phyloP scores from a whole-genome alignment of 257 asterid genomes.

The Nicotiana undulata region DNA sequence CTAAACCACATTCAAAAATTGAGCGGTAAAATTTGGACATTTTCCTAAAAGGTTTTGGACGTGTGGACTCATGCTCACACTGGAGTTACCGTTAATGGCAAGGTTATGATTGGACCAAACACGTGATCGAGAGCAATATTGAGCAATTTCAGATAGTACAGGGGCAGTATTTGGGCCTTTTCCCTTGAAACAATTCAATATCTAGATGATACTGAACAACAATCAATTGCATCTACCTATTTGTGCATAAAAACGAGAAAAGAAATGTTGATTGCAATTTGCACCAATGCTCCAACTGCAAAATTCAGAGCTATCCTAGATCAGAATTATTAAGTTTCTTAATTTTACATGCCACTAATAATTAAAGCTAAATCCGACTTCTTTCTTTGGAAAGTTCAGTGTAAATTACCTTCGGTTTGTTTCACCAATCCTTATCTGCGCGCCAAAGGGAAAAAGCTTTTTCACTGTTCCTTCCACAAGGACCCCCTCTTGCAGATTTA shows the following conservation, averaged over 20 bases:
- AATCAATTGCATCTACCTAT: neutral
- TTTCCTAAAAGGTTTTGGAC: neutral
- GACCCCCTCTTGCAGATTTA: slow-evolving; percentile 72
- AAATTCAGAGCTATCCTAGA: neutral
- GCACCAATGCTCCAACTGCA: neutral
- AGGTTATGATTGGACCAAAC: neutral
- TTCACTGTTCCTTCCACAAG: slow-evolving; percentile 86
- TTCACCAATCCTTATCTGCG: slow-evolving; percentile 84
- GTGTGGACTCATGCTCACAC: neutral
- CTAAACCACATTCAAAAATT: neutral
- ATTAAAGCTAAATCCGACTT: neutral
- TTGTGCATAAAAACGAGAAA: neutral
- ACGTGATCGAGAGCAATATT: neutral
- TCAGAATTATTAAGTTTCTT: neutral
- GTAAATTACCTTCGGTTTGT: slow-evolving; percentile 72
- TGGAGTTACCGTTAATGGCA: neutral
- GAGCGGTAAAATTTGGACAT: neutral
- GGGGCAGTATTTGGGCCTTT: neutral
- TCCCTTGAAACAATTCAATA: neutral
- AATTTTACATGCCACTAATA: neutral
- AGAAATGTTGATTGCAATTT: neutral
- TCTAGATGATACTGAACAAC: neutral
- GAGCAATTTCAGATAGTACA: neutral
- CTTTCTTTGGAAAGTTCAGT: neutral
- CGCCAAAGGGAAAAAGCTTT: slow-evolving; percentile 77